Evolutionary conservation across 805 yeast genomes (phyloP), one percentile per base, ranked within the genome.

Genomic region (Starmerella stigmatis): DNA sequence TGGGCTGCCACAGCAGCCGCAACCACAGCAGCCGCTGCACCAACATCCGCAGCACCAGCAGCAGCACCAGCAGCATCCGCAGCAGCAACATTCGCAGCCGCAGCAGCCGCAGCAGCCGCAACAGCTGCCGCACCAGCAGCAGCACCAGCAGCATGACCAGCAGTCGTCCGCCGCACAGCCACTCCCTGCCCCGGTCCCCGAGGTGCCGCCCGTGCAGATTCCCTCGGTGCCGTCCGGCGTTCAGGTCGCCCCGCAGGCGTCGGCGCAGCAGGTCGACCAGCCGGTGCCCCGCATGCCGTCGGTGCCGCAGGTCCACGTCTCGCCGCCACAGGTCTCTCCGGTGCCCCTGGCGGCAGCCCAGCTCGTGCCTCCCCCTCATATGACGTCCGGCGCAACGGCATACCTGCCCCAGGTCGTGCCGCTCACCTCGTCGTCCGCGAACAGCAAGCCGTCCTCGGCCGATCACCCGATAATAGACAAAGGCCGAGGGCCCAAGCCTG

Each of bases 351-450:
- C 26, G 19, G 12, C 38, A 21, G 15, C 35, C 9, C 38, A 34
- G 19, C 38, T 34, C 19, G 38, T 34, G 38, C 38, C 38, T 13
- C 38, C 38, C 12, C 27, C 38, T 12, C 38, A 34, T 22, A 34
- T 34, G 38, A 34, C 38, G 2, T 34, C 38, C 27, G 27, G 27
- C 19, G 27, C 38, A 13, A 34, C 38, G 27, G 27, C 38, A 13
- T 34, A 34, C 27, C 27, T 34, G 26, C 38, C 38, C 13, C 38
- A 34, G 19, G 38, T 34, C 15, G 38, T 34, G 38, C 38, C 38
- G 38, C 22, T 34, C 19, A 5, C 38, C 28, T 17, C 38, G 26
- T 34, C 38, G n/a, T 8, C 30, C 27, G 27, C 21, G 17, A 19
- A 26, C 19, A 33, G 36, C 16, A 34, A 34, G 27, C 19, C 26